Evolutionary conservation across 2,329 filamentous ascomycete species (phyloP), one percentile per base, ranked within the genome.

Genomic region (Fusarium hainanense): DNA sequence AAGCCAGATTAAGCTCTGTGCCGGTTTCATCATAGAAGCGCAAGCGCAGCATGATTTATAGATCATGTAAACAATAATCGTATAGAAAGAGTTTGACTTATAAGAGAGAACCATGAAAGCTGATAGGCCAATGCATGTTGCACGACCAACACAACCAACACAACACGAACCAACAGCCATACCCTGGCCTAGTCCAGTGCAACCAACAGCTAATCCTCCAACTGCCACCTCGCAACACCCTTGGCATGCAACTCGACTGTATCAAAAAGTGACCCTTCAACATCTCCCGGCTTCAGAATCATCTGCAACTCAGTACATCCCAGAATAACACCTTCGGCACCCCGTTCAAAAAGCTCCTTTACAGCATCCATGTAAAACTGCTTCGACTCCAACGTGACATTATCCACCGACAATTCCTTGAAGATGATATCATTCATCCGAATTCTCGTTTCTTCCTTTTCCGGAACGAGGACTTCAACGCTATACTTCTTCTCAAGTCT

Each of bases 371-470:
- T 7, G 4, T 61, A 63, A 11, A 63, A 62, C 7, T 43, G 42
- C 13, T 47, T 63, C 12, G 60, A 61, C 28, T 55, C 11, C 4
- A 3, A 4, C 34, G 34, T 1, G 5, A 54, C 14, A 13, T 14
- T 4, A 7, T 54, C 27, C n/a, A n/a, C 34, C 1, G 59, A 61
- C 2, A 63, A 27, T 18, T 63, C 59, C n/a, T 63, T 18, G 1
- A 63, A 63, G 7, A 60, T 63, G 9, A 60, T 21, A 14, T 30
- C 20, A 13, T 63, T 40, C 59, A 63, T 63, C 6, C 18, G 58
- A 27, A 20, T 27, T 14, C 41, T 60, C 3, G 13, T 11, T 12
- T 60, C 40, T 9, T 52, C 11, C 3, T 8, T n/a, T 11, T 18
- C 20, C 1, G 59, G 59, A 5, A 63, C 16, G 9, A 63, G 25